Base-by-base conservation (phyloP, 805 yeast species). In the Ogataea philodendri region DNA sequence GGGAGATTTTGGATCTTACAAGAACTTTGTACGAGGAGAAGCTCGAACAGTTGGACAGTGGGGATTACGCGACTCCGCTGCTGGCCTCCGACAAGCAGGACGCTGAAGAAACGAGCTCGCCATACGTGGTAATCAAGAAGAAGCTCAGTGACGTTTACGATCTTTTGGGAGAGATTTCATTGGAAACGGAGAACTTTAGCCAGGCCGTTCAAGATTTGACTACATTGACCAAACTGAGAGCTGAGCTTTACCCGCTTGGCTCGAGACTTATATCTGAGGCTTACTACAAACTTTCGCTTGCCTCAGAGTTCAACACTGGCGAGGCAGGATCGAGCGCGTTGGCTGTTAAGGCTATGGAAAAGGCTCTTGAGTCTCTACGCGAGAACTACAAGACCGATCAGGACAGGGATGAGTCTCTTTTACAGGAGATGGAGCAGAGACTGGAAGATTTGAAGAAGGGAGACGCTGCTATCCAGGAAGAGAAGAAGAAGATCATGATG, bases 181-280 rank as follows among this genome's bases (percentile, higher is more conserved):
- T 89, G 27, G 98, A 90, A 54, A 76, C 93, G 2, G 97, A 90
- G 50, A 85, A 86, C 59, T 88, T 88, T 58, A 62, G 67, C 10
- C 94, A 86, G 57, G 85, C 96, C 0, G 73, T 81, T 0, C 63
- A 64, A 13, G 96, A 89, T 57, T 76, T 87, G 39, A 63, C 68
- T 30, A 61, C 72, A 13, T 68, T 86, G 25, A 66, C 84, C 21
- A 61, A 72, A 18, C 60, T 81, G 27, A 71, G 84, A 55, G 52
- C 63, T 32, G 61, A 74, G 37, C 54, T 84, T 9, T 80, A 69
- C 49, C 70, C 71, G 3, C 57, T 60, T n/a, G 59, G 63, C 7
- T 72, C 84, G 2, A 66, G 82, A 3, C 60, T 78, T 27, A 66
- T 85, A 7, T 79, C 89, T 11, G 95, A 87, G 57, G 79, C 87